Conservation (phyloP, 139 green algal genomes). For the Tetradesmus lagerheimii region DNA sequence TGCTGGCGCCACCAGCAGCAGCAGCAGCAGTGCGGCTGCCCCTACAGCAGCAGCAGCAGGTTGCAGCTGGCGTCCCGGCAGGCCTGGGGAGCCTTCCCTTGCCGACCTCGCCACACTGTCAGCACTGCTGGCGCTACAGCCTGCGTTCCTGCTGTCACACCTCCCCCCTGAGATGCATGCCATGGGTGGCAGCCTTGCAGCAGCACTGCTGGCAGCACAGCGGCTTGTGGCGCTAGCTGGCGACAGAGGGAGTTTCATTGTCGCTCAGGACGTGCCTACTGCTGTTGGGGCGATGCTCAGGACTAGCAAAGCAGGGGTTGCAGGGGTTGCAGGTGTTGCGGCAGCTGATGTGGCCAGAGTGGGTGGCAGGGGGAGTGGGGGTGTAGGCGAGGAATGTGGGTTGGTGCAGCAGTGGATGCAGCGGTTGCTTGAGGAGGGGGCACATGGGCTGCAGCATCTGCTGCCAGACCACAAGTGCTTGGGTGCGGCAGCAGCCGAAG, state of each 20-base stretch:
- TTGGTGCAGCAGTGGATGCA: slow-evolving; percentile 29
- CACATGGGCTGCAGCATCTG: slow-evolving; percentile 11
- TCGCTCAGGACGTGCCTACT: neutral
- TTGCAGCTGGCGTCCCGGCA: no score
- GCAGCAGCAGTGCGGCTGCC: neutral
- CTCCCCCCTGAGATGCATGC: slow-evolving; percentile 41
- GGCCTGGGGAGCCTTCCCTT: neutral
- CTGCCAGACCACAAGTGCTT: slow-evolving; percentile 19
- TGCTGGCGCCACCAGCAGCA: neutral
- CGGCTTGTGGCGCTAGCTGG: slow-evolving; percentile 8
- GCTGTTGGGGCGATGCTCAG: slow-evolving; percentile 8
- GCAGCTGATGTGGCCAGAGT: neutral
- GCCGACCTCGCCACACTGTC: slow-evolving; percentile 29
- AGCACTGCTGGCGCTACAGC: slow-evolving; percentile 31
- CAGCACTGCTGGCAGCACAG: slow-evolving; percentile 31
- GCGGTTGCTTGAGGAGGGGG: neutral
- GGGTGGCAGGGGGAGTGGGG: neutral
- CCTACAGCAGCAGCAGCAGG: neutral
- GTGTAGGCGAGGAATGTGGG: neutral
- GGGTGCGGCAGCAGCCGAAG: neutral
- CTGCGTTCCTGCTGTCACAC: slow-evolving; percentile 8
- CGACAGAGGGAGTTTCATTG: slow-evolving; percentile 30
- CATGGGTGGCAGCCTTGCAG: slow-evolving; percentile 27
- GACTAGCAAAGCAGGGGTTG: neutral
- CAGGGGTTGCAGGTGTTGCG: no score